These are phyloP conservation scores for Dothistroma pini DNA, from an alignment of 2,329 filamentous ascomycete genomes.

Conservation along the genomic window DNA sequence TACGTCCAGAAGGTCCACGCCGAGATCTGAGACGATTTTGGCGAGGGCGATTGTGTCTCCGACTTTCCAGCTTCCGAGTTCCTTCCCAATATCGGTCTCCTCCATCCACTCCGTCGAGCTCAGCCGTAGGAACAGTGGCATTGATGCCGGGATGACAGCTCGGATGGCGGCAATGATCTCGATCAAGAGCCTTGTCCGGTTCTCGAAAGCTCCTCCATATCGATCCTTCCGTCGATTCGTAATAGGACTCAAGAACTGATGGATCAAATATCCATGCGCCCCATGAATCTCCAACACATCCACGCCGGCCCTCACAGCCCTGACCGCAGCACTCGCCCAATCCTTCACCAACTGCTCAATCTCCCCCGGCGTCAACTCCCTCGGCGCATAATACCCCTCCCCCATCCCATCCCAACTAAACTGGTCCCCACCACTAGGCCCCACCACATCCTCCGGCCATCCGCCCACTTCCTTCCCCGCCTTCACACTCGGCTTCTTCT, in stretches of 20 bases:
- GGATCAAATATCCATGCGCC: conserved; percentile 67
- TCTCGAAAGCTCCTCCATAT: conserved; percentile 68
- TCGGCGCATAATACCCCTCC: conserved; percentile 38
- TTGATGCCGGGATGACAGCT: conserved; percentile 57
- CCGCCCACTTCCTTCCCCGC: conserved; percentile 51
- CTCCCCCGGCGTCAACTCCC: not conserved
- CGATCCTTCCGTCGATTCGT: conserved; percentile 64
- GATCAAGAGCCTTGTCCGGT: conserved; percentile 62
- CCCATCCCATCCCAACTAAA: conserved; percentile 40
- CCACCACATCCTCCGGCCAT: conserved; percentile 53
- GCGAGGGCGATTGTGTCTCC: conserved; percentile 63
- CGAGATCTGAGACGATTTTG: conserved; percentile 63
- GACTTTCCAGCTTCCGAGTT: conserved; percentile 63
- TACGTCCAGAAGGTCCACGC: conserved; percentile 83
- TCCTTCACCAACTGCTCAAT: not conserved
- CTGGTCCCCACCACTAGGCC: conserved; percentile 48
- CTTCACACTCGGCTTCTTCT: conserved; percentile 45
- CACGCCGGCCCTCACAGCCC: conserved; percentile 57
- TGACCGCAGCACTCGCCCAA: conserved; percentile 41
- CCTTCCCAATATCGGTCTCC: conserved; percentile 47
- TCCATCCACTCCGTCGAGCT: conserved; percentile 73
- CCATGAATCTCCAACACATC: conserved; percentile 78
- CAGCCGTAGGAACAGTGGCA: conserved; percentile 70
- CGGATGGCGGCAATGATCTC: conserved; percentile 57
- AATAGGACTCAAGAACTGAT: conserved; percentile 64